These are phyloP conservation scores for Oryza glumipatula DNA, from an alignment of 176 grass and related monocot species.

Conservation along the genomic window DNA sequence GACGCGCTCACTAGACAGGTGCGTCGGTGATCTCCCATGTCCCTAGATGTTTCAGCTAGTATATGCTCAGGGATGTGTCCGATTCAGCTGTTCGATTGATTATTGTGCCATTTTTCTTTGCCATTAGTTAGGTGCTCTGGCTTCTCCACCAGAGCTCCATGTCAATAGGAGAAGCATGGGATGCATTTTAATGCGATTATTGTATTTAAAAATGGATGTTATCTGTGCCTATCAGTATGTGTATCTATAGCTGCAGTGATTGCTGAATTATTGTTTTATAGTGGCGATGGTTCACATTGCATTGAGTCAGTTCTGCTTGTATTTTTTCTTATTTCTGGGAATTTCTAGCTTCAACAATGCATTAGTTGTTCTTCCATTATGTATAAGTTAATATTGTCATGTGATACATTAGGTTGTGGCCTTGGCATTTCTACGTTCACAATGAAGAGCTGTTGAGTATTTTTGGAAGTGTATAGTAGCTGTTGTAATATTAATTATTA, in stretches of 20 bases:
- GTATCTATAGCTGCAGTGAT: not conserved
- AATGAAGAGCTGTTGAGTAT: conserved; percentile 6
- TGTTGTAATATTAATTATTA: not conserved
- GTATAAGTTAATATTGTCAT: not conserved
- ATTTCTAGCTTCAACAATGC: not conserved
- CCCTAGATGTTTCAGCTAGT: not conserved
- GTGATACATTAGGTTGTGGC: not conserved
- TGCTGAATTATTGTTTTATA: not conserved
- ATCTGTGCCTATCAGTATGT: not conserved
- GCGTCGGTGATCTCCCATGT: conserved; percentile 18
- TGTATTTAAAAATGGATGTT: not conserved
- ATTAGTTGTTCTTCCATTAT: not conserved
- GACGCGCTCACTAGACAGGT: conserved; percentile 65
- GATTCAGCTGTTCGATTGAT: not conserved
- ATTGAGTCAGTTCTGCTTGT: not conserved
- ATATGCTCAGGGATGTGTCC: not conserved
- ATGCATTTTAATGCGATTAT: not conserved
- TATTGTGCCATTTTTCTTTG: not conserved
- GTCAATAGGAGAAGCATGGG: not conserved
- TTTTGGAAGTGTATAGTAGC: not conserved
- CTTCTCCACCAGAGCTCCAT: not conserved
- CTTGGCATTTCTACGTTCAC: not conserved
- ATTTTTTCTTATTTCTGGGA: not conserved
- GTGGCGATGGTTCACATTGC: not conserved
- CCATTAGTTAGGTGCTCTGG: not conserved